Conservation (phyloP, 108 stramenopile species). For the Craspedostauros australis region DNA sequence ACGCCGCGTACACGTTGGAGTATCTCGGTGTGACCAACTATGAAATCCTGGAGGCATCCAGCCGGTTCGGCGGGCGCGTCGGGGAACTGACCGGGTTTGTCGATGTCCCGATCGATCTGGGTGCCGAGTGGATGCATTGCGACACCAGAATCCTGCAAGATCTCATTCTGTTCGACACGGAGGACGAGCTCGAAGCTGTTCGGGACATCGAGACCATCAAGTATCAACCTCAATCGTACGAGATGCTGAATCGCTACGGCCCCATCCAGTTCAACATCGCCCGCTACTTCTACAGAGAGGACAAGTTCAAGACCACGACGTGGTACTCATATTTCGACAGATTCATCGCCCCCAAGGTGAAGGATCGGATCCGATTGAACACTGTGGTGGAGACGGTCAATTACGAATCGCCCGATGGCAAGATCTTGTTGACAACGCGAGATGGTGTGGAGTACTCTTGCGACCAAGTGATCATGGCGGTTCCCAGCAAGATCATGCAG, state of each 20-base stretch:
- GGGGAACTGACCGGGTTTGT: constrained; percentile 4
- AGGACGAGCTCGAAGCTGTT: neutral
- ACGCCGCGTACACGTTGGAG: constrained; percentile 12
- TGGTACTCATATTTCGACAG: constrained; percentile 3
- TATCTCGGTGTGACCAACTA: constrained; percentile 6
- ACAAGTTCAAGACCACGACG: constrained; percentile 13
- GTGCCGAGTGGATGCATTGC: constrained; percentile 17
- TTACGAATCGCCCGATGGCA: neutral
- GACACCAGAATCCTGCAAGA: neutral
- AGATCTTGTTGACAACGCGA: neutral
- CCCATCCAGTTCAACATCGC: no score
- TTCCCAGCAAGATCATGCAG: constrained; percentile 8
- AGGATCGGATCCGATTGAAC: neutral
- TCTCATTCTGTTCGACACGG: neutral
- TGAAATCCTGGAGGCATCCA: constrained; percentile 17
- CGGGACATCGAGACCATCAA: neutral
- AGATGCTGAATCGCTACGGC: neutral
- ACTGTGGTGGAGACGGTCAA: constrained; percentile 1
- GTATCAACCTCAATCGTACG: neutral
- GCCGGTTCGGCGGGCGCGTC: constrained; percentile 16
- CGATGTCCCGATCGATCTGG: constrained; percentile 21
- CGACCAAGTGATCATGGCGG: constrained; percentile 14
- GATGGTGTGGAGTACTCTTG: neutral
- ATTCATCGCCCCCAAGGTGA: constrained; percentile 1
- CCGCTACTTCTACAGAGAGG: neutral